Conservation (phyloP, 768 basidiomycete species). For the Suillus subluteus region DNA sequence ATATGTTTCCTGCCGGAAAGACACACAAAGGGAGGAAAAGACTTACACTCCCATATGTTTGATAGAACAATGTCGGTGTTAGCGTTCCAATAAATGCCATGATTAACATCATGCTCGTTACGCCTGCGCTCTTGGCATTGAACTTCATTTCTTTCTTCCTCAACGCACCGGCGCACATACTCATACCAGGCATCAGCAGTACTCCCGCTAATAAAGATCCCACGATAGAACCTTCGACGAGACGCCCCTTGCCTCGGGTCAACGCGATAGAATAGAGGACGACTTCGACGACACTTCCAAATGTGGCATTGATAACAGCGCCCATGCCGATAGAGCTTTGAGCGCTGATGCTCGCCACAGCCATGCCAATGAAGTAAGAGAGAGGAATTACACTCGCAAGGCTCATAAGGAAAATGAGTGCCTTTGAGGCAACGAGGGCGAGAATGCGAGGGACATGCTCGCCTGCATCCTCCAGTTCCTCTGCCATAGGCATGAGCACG, state of each 20-base stretch:
- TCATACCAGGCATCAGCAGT: constrained; percentile 93
- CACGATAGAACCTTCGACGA: constrained; percentile 97
- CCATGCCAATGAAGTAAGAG: constrained; percentile 99
- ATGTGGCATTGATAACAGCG: constrained; percentile 98
- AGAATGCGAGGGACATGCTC: constrained; percentile 68
- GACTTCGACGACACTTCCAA: constrained; percentile 98
- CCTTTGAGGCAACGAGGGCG: constrained; percentile 68
- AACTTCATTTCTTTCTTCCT: constrained; percentile 95
- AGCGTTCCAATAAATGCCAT: constrained; percentile 99
- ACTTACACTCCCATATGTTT: constrained; percentile 95
- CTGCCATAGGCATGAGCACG: constrained; percentile 73
- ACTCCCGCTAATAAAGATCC: constrained; percentile 95
- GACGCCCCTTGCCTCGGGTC: constrained; percentile 86
- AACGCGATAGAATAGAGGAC: constrained; percentile 90
- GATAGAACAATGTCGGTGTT: constrained; percentile 96
- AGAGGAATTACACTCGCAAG: constrained; percentile 94
- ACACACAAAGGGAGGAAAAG: constrained; percentile 7
- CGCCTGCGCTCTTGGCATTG: constrained; percentile 98
- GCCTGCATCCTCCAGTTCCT: constrained; percentile 56
- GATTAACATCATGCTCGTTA: constrained; percentile 99
- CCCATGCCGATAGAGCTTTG: constrained; percentile 99
- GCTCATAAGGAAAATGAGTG: constrained; percentile 81
- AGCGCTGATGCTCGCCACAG: constrained; percentile 97
- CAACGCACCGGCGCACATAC: constrained; percentile 92
- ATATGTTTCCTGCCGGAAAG: constrained; percentile 2